Evolutionary conservation across 179 eudicot genomes (phyloP).

Genomic region (Silene coronaria): DNA sequence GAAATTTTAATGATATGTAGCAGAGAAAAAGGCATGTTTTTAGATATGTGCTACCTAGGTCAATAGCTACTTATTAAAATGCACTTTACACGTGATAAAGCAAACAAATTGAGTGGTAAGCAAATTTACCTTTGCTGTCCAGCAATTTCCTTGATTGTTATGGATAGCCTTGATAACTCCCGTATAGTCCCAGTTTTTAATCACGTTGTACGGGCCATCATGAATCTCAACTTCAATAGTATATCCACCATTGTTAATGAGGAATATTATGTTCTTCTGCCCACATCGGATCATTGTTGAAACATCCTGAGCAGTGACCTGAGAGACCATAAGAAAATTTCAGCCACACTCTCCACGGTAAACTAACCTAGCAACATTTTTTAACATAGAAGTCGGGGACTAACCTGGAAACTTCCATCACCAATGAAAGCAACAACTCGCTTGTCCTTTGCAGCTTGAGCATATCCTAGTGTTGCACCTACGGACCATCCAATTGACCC

Average conservation of each 20-base stretch:
- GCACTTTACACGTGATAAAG: background rate
- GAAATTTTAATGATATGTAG: too few species aligned
- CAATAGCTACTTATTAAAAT: too few species aligned
- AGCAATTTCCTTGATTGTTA: conserved; percentile 70
- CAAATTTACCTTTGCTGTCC: conserved; percentile 61
- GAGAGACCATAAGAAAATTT: background rate
- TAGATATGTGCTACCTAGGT: too few species aligned
- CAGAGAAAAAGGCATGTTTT: too few species aligned
- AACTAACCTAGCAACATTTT: too few species aligned
- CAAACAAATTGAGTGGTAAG: background rate
- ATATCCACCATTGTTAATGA: conserved; percentile 80
- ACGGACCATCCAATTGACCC: conserved; percentile 92
- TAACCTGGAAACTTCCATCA: conserved; percentile 82
- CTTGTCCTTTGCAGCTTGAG: conserved; percentile 68
- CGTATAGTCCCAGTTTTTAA: conserved; percentile 81
- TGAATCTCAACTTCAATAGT: conserved; percentile 90
- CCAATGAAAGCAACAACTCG: conserved; percentile 76
- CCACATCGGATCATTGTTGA: conserved; percentile 81
- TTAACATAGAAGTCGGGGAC: too few species aligned
- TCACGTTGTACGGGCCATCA: conserved; percentile 85
- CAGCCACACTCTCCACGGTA: background rate
- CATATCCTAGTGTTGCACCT: conserved; percentile 84
- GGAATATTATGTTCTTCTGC: conserved; percentile 68
- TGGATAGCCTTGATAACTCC: conserved; percentile 66
- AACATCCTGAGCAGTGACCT: conserved; percentile 87